Base-by-base conservation (phyloP, 257 asterid genomes). In the Asclepias syriaca region DNA sequence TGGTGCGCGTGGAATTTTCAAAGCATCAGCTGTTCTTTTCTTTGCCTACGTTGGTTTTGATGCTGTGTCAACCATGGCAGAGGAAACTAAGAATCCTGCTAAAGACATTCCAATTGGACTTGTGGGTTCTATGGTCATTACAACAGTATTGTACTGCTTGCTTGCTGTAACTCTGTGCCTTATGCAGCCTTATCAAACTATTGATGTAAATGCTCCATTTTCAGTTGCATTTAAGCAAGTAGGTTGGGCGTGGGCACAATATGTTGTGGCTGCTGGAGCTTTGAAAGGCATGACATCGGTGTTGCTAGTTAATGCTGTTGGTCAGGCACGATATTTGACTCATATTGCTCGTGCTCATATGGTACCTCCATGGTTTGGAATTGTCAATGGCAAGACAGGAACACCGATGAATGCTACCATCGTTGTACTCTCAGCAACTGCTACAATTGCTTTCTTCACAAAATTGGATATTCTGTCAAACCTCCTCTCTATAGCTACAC, bases 321-420 rank as follows among this genome's bases (percentile, higher is more conserved):
- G 93, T 7, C 93, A 87, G 73, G 93, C 96, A 0, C 93, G 96
- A 18, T 87, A 89, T 61, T 77, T 89, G n/a, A 85, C 89, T 3
- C 93, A 87, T 75, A 87, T 89, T 16, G 86, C 91, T 1, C 88
- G 96, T 8, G 81, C 93, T 0, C 93, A 87, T 29, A 84, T 85
- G 93, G 78, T 89, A 85, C 96, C 93, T 18, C 93, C 96, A 0
- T 87, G 93, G 96, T 84, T 89, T n/a, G 90, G 88, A 1, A 75
- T 78, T 55, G 93, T 89, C 6, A 72, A 87, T 37, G 75, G 77
- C 34, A 85, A 75, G 65, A 89, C 93, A 0, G 88, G 88, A 39
- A 89, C 96, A 2, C 96, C 93, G 0, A 68, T 87, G 48, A 84
- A 82, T 40, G 96, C 96, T 43, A 88, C 91, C 1, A 57, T 80